Base-by-base conservation (phyloP, 2,329 filamentous ascomycete species). In the Lecanoromycetidae sp. region DNA sequence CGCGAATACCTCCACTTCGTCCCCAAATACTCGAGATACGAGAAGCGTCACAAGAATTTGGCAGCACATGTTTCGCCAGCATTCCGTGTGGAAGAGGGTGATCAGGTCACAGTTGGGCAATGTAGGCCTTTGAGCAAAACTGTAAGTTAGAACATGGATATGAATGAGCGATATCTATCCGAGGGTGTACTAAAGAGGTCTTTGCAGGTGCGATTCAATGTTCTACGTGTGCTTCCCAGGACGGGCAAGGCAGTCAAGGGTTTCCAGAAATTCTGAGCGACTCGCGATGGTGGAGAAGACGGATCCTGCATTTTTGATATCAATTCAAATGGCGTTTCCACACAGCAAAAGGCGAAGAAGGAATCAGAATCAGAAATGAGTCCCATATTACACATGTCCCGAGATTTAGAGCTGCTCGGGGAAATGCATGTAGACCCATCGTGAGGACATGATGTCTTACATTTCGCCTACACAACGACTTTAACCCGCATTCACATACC, bases 31-130 rank as follows among this genome's bases (percentile, higher is more conserved):
- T 79, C 85, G 70, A 86, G 91, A 82, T 98, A 98, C 75, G 93
- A 98, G 87, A 96, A 95, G 84, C 82, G 91, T 72, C 91, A 98
- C 86, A 95, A 95, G 84, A 98, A 98, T 83, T 80, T 98, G 59
- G 87, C 91, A 66, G 91, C 90, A 61, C 91, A 98, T 81, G 90
- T 96, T 66, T 95, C 88, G 58, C 91, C 91, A 64, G 90, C 90
- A 72, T 98, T 98, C 87, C 91, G 91, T 94, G 88, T 96, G 64
- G 85, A 94, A 78, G 90, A 96, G 71, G 93, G 91, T 81, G 91
- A 98, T 75, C 84, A 90, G 76, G 93, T 98, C 65, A 94, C 90
- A 63, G 90, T 98, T 72, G 91, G 91, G 75, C 91, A 98, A 79
- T 98, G 91, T 86, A 80, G 91, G 73, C 91, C 91, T 66, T 80